A percentile compares a stretch with the other conserved stretches of the same genome.
Evolutionary conservation across 148 eudicot genomes (phyloP).

Genomic region (Dianthus caryophyllus): DNA sequence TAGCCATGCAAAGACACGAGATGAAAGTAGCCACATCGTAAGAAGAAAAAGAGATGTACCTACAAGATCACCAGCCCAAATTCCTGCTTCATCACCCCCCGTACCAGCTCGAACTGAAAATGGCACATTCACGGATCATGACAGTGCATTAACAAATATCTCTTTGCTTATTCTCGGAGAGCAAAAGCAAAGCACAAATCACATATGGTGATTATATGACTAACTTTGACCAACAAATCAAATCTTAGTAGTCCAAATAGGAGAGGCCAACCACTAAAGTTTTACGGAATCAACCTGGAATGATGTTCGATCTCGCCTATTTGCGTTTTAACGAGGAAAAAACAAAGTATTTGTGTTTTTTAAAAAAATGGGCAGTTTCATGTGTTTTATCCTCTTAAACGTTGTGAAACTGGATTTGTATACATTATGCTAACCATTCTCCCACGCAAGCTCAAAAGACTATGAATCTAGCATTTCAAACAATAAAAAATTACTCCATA

Average conservation of each 20-base stretch:
- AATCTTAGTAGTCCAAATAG: neutral
- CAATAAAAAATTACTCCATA: too few relatives aligned
- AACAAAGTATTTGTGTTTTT: too few relatives aligned
- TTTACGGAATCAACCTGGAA: neutral
- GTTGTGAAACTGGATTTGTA: too few relatives aligned
- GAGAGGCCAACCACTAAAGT: neutral
- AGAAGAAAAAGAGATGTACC: slow-evolving; percentile 62
- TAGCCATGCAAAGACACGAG: neutral
- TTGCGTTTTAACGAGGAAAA: too few relatives aligned
- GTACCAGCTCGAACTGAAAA: slow-evolving; percentile 94
- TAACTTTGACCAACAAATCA: neutral
- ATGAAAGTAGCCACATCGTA: neutral
- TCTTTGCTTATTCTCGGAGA: neutral
- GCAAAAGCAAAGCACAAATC: neutral
- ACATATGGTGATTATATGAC: neutral
- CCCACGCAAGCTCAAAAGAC: too few relatives aligned
- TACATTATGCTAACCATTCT: too few relatives aligned
- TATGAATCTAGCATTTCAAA: too few relatives aligned
- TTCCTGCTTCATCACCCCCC: slow-evolving; percentile 99
- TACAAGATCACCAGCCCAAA: slow-evolving; percentile 99
- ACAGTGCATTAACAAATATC: neutral
- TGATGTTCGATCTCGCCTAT: neutral
- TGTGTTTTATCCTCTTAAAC: too few relatives aligned
- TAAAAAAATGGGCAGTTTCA: too few relatives aligned
- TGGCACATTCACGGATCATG: slow-evolving; percentile 20